Evolutionary conservation across 75 land plant species (phyloP).

Genomic region (Cunninghamia lanceolata): DNA sequence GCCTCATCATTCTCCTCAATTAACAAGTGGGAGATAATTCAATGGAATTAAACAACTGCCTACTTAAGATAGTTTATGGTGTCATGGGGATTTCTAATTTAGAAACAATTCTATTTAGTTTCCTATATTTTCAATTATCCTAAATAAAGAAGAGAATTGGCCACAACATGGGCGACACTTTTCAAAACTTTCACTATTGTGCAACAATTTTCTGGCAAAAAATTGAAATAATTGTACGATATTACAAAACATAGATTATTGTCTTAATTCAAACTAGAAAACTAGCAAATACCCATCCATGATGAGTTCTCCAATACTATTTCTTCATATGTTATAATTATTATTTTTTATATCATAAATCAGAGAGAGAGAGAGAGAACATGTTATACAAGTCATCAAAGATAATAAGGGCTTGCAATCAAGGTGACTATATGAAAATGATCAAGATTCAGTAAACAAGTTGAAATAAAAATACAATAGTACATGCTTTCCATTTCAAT

Average conservation of each 20-base stretch:
- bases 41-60: neutral
- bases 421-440: no score
- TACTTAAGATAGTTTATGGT: neutral
- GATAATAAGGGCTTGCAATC: no score
- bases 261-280: neutral
- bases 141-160: neutral
- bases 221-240: neutral
- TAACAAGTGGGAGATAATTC: neutral
- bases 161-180: neutral
- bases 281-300: no score
- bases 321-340: no score
- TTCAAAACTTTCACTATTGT: neutral
- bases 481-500: no score
- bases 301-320: no score
- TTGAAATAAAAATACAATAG: no score
- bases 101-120: neutral
- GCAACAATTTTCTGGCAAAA: neutral
- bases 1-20: conserved; percentile 29
- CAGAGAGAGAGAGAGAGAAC: no score
- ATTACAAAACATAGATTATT: neutral
- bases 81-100: neutral
- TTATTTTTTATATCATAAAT: no score
- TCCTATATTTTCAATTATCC: neutral
- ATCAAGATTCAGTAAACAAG: no score
- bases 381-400: no score